Percentiles rank a stretch among this genome's conserved stretches.
phyloP scores from a whole-genome alignment of 2,329 filamentous ascomycete species.

The Cucurbitaria berberidis region DNA sequence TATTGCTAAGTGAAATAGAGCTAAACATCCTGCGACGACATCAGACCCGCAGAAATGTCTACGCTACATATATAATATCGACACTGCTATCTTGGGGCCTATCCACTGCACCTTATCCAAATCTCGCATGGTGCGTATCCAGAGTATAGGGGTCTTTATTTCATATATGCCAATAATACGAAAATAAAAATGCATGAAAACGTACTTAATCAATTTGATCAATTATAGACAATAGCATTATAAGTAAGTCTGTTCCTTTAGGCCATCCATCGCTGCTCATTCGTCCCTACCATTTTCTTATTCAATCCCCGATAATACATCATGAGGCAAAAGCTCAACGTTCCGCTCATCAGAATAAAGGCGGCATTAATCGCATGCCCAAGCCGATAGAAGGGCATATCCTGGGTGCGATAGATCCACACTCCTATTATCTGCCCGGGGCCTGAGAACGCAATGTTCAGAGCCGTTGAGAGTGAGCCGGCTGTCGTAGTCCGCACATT shows the following conservation, averaged over 20 bases:
- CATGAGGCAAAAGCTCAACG: neutral
- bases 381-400: neutral
- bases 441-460: conserved; percentile 7
- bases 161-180: too few relatives aligned
- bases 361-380: conserved; percentile 4
- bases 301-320: conserved; percentile 1
- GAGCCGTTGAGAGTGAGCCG: neutral
- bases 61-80: too few relatives aligned
- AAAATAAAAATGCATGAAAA: too few relatives aligned
- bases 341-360: neutral
- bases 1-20: too few relatives aligned
- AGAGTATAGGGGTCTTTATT: too few relatives aligned
- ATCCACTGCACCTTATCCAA: too few relatives aligned
- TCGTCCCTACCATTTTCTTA: neutral
- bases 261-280: neutral
- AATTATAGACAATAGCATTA: neutral
- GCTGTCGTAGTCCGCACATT: conserved; percentile 2
- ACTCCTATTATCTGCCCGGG: conserved; percentile 6
- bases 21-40: too few relatives aligned
- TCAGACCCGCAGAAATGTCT: too few relatives aligned
- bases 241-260: neutral
- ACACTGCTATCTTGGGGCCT: too few relatives aligned
- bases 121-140: too few relatives aligned
- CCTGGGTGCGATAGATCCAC: conserved; percentile 2
- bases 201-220: too few relatives aligned